These are phyloP conservation scores for Trichothecium sympodiale DNA, from an alignment of 2,329 filamentous ascomycete genomes.

Conservation along the genomic window DNA sequence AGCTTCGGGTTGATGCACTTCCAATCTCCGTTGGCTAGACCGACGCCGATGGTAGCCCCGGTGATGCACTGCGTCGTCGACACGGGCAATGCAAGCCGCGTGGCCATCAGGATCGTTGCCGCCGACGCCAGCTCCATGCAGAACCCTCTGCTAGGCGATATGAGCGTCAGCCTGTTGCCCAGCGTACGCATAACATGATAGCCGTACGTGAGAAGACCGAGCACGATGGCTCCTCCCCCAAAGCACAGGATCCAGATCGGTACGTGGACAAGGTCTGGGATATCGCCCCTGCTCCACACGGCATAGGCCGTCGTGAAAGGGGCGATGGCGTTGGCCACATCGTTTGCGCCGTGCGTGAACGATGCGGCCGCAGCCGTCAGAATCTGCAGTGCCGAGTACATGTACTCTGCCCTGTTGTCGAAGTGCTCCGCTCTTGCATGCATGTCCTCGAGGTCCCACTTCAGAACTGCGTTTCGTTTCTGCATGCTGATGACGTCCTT, in stretches of 20 bases:
- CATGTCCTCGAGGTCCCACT: conserved; percentile 34
- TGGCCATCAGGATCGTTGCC: conserved; percentile 42
- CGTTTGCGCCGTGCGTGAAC: conserved; percentile 46
- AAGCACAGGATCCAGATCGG: conserved; percentile 39
- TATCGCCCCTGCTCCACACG: conserved; percentile 32
- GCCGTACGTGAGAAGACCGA: conserved; percentile 52
- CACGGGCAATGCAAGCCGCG: conserved; percentile 36
- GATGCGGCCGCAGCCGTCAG: conserved; percentile 42
- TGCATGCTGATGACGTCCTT: conserved; percentile 36
- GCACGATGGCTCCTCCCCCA: conserved; percentile 34
- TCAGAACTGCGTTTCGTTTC: conserved; percentile 33
- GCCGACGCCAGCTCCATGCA: conserved; percentile 40
- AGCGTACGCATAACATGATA: conserved; percentile 52
- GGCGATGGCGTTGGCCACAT: conserved; percentile 40
- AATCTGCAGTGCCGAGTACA: conserved; percentile 36
- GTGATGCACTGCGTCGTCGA: conserved; percentile 43
- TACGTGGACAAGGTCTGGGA: conserved; percentile 23
- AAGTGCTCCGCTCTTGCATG: conserved; percentile 37
- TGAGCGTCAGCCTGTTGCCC: conserved; percentile 43
- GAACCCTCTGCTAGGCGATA: conserved; percentile 40
- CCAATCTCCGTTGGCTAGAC: conserved; percentile 36
- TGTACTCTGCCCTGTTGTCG: conserved; percentile 41
- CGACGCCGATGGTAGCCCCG: conserved; percentile 40
- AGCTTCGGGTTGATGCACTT: conserved; percentile 37
- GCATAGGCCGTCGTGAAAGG: conserved; percentile 41